Conservation (phyloP, 768 basidiomycete genomes). For the Tylopilus felleus region DNA sequence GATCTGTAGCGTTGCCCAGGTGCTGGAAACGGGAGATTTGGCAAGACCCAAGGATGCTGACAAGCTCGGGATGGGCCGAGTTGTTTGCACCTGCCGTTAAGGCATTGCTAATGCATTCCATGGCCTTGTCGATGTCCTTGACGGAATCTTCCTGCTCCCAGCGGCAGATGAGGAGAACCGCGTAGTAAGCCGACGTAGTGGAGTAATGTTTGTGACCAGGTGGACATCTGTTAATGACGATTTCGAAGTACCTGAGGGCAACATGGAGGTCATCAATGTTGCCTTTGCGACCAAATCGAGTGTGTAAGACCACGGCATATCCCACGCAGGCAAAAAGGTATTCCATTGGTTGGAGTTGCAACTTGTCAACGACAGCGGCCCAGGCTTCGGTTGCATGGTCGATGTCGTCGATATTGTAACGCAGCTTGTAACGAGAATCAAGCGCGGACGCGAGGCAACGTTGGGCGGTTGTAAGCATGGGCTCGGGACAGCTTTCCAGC, state of each 20-base stretch:
- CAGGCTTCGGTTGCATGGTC: constrained; percentile 9
- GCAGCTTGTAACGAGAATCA: constrained; percentile 7
- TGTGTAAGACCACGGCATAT: constrained; percentile 2
- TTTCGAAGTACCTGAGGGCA: constrained; percentile 10
- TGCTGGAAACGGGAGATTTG: constrained; percentile 17
- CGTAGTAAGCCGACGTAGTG: neutral
- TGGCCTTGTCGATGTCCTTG: constrained; percentile 16
- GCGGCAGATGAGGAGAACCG: constrained; percentile 10
- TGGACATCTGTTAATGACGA: constrained; percentile 3
- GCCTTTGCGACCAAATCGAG: constrained; percentile 10
- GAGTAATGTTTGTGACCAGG: constrained; percentile 4
- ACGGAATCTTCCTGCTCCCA: constrained; percentile 10
- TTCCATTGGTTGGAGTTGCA: constrained; percentile 1
- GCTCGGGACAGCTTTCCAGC: constrained; percentile 2
- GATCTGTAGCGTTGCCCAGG: constrained; percentile 18
- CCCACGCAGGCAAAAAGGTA: constrained; percentile 2
- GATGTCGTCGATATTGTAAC: constrained; percentile 15
- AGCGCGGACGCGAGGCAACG: constrained; percentile 7
- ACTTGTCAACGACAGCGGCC: constrained; percentile 7
- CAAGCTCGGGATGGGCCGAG: neutral
- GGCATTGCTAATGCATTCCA: constrained; percentile 7
- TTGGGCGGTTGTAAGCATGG: constrained; percentile 4
- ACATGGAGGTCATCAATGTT: constrained; percentile 11
- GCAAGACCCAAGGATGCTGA: constrained; percentile 14
- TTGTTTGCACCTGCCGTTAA: constrained; percentile 8